A percentile compares a stretch with the other conserved stretches of the same genome.
These are phyloP conservation scores for Noccaea bulbosa DNA, from an alignment of 345 rosid species.

Conservation along the genomic window DNA sequence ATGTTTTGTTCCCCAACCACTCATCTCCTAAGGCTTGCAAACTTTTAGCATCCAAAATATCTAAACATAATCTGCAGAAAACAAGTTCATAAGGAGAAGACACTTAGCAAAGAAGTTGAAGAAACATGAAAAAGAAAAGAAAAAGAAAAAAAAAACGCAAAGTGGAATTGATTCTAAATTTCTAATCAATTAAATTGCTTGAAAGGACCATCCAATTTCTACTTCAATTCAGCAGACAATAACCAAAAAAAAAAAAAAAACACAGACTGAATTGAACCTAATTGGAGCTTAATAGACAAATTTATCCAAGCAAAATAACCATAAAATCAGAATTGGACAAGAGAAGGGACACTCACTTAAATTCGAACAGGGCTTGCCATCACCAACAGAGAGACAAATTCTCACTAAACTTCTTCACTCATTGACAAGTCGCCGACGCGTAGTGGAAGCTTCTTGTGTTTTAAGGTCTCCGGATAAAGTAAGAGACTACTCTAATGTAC, in stretches of 20 bases:
- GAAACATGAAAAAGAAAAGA: background rate
- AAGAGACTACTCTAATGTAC: background rate
- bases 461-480: background rate
- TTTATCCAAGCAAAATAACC: background rate
- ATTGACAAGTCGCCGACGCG: conserved; percentile 1
- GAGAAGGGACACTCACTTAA: conserved; percentile 21
- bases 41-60: no score
- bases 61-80: conserved; percentile 14
- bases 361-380: background rate
- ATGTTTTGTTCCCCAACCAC: conserved; percentile 60
- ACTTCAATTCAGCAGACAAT: background rate
- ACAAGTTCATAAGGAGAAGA: no score
- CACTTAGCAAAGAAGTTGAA: background rate
- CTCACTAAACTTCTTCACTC: conserved; percentile 7
- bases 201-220: background rate
- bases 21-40: no score
- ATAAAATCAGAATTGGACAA: background rate
- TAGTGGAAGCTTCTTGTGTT: conserved; percentile 5
- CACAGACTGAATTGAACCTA: conserved; percentile 4
- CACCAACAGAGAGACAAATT: conserved; percentile 11
- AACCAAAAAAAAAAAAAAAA: background rate
- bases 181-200: conserved; percentile 10
- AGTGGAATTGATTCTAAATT: background rate
- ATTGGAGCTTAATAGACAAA: background rate
- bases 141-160: background rate